Base-by-base conservation (phyloP, 495 filamentous ascomycete genomes). In the Tuber magnatum region DNA sequence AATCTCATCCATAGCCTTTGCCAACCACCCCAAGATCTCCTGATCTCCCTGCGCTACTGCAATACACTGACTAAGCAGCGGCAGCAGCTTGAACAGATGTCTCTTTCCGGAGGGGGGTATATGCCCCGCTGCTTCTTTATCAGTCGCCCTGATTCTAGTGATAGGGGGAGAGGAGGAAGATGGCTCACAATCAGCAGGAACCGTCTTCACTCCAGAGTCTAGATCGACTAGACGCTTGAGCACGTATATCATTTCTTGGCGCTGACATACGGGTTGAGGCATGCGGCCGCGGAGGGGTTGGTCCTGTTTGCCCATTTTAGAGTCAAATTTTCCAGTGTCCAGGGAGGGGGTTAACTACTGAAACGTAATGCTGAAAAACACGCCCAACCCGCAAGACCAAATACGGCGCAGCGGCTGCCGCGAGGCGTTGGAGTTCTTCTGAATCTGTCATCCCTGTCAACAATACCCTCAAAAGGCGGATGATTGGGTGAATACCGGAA, bases 211-310 rank as follows among this genome's bases (percentile, higher is more conserved):
- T 81, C 94, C 91, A 24, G 89, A 92, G 46, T 87, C 85, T 68
- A 98, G 84, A 38, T 86, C 84, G 8, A 91, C 87, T 73, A 97
- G 84, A 20, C 86, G 84, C 32, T 85, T 83, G 20, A 98, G 84
- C 41, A 95, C 86, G 74, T 93, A 90, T 1, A 92, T 82, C 70
- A 99, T 84, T 78, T 95, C 94, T 78, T 87, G 89, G 61, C 93
- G 89, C 79, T 97, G 92, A 0, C 89, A 89, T 22, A 91, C 87
- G 7, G 95, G 95, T 83, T 96, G 93, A 43, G 95, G 95, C 91
- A 95, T 94, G n/a, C 90, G 86, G 0, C 95, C 96, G 24, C 95
- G 87, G 18, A 99, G 86, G 24, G 95, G 95, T 80, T 97, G 95
- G 83, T 99, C 95, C 80, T 83, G 71, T 76, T 44, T 39, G 35